Base-by-base conservation (phyloP, 2,329 filamentous ascomycete species). In the Calonectria multiphialidica region DNA sequence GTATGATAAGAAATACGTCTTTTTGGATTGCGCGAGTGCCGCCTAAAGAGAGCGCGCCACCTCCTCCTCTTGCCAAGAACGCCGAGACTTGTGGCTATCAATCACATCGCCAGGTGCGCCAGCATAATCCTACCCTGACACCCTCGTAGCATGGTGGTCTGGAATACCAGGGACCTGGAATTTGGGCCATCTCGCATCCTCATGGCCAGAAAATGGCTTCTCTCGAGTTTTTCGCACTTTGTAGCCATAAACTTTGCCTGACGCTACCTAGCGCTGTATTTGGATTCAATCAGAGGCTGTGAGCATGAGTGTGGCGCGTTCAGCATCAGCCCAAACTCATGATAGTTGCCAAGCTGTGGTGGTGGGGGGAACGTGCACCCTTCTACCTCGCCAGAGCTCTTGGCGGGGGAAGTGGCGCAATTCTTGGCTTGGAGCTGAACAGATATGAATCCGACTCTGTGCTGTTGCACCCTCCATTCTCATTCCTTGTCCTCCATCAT, bases 321-420 rank as follows among this genome's bases (percentile, higher is more conserved):
- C 25, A 61, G 47, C 42, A 23, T 50, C n/a, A 13, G 28, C 23
- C 47, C 35, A 57, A 57, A 66, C 68, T 66, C 53, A 37, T 50
- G 68, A 66, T 67, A 45, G 44, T 44, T 50, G 37, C 44, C 21
- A 45, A 53, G 47, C 25, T 66, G 35, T 53, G 53, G 45, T 16
- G 68, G 40, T n/a, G n/a, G 63, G 68, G 63, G 68, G 68, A 71
- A 63, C 62, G 62, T 66, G 68, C 68, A 57, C 63, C 68, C 28
- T 28, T 33, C 53, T 30, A 4, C 16, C n/a, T 66, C 59, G 50
- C 65, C 50, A 63, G 68, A 44, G 28, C 23, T 62, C 68, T 71
- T 71, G 68, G 68, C 63, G 49, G 63, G 21, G 44, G 30, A 47
- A 55, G 68, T 62, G 68, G 55, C 55, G 55, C 47, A 47, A 45